Evolutionary conservation across 805 yeast genomes (phyloP).

Genomic region (Metschnikowia arizonensis): DNA sequence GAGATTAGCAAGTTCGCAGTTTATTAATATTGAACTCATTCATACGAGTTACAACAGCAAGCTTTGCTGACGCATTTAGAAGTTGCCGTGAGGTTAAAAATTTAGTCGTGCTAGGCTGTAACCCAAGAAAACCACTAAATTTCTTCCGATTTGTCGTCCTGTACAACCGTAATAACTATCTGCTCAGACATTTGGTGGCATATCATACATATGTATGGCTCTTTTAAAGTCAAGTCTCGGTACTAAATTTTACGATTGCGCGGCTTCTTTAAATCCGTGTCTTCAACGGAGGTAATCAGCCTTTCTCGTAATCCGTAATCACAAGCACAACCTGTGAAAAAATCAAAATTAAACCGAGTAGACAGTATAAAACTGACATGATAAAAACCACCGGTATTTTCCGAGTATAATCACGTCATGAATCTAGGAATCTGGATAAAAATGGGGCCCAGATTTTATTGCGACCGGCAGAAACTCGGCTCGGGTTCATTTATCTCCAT

Average conservation of each 20-base stretch:
- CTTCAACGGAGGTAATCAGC: not conserved
- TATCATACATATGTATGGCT: not conserved
- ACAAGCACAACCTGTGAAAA: not conserved
- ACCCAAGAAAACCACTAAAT: not conserved
- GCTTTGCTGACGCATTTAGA: not conserved
- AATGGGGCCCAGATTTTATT: not conserved
- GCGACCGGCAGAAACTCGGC: not conserved
- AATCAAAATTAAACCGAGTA: not conserved
- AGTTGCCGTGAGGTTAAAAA: not conserved
- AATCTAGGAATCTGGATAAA: not conserved
- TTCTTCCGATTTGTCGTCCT: not conserved
- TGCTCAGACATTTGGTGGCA: no score
- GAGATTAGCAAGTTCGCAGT: not conserved
- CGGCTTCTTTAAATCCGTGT: constrained; percentile 1
- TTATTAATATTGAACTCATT: not conserved
- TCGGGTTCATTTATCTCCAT: not conserved
- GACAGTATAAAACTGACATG: not conserved
- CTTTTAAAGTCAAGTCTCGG: not conserved
- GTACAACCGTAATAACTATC: no score
- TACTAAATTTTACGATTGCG: not conserved
- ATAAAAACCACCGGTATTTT: not conserved
- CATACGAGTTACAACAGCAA: not conserved
- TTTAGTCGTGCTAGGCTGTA: not conserved
- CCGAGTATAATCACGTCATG: not conserved
- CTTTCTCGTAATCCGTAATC: not conserved